A percentile compares a stretch with the other conserved stretches of the same genome.
Evolutionary conservation across 1,284 basidiomycete genomes (phyloP).

Genomic region (Apiotrichum gracile): DNA sequence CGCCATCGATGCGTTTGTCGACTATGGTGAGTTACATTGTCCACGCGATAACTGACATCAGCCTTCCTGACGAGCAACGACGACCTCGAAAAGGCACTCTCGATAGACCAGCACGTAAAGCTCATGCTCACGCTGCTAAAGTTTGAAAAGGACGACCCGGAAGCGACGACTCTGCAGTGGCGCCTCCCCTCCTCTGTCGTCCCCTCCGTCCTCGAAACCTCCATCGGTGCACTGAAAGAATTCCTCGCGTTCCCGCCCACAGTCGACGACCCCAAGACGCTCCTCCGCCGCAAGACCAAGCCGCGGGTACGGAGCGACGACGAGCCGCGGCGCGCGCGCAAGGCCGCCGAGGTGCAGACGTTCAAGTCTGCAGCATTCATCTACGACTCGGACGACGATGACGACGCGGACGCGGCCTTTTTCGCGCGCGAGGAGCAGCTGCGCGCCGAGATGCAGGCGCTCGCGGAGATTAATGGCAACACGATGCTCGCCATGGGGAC

Average conservation of each 20-base stretch:
- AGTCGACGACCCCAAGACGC: constrained; percentile 27
- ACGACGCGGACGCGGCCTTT: constrained; percentile 55
- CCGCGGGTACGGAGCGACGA: constrained; percentile 55
- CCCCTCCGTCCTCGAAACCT: constrained; percentile 25
- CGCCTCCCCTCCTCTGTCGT: constrained; percentile 27
- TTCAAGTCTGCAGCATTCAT: constrained; percentile 89
- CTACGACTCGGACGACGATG: constrained; percentile 72
- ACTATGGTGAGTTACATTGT: constrained; percentile 58
- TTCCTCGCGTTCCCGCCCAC: constrained; percentile 23
- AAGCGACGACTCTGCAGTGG: constrained; percentile 19
- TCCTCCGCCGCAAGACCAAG: constrained; percentile 19
- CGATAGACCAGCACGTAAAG: constrained; percentile 69
- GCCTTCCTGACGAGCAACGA: constrained; percentile 69
- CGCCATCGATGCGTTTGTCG: constrained; percentile 64
- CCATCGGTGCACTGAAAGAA: constrained; percentile 32
- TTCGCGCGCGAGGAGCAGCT: constrained; percentile 64
- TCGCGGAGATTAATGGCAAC: constrained; percentile 48
- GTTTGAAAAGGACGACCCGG: constrained; percentile 26
- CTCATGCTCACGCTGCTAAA: constrained; percentile 58
- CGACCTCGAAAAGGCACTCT: constrained; percentile 66
- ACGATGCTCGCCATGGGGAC: constrained; percentile 27
- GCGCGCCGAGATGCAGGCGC: constrained; percentile 52
- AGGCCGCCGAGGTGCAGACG: constrained; percentile 56
- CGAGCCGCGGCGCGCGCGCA: constrained; percentile 45
- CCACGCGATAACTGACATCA: constrained; percentile 33